Base-by-base conservation (phyloP, 257 asterid species). In the Agastache rugosa region DNA sequence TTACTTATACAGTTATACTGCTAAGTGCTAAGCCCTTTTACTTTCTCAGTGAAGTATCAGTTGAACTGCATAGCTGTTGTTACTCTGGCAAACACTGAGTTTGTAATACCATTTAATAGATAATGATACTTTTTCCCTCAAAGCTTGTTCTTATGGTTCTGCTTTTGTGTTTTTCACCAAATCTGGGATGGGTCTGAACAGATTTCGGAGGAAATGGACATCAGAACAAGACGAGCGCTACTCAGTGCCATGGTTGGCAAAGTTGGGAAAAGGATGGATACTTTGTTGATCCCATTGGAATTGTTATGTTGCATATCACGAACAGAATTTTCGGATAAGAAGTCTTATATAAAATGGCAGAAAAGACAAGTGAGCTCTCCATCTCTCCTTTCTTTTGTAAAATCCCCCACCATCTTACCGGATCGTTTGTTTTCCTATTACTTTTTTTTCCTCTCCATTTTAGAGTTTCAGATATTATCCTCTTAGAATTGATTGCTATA, bases 211-310 rank as follows among this genome's bases (percentile, higher is more conserved):
- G 96, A 85, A 60, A 89, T 88, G 93, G 99, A 94, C 81, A 78
- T 90, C 61, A 86, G 99, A 83, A 87, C 96, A 66, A 90, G 98
- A 81, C 86, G 84, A 70, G 99, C 96, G 64, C 96, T 94, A 74
- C 96, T 94, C 47, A 88, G 91, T 84, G 97, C 98, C 60, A 89
- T 94, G 97, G 92, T 85, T 54, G 99, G 99, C 72, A 92, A 92
- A 87, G 96, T 87, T 76, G 99, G 97, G 34, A 94, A 94, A 81
- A 90, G 99, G 82, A 94, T 94, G 98, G 98, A 94, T 74, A 78
- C 96, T 70, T 83, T 94, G 76, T 77, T 94, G 87, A 90, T 94
- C 67, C 99, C 99, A 1, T 74, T 94, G 87, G 99, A 94, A 75
- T 73, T 94, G 77, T 76, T 94, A 72, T 92, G 96, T 74, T 92